Percentiles rank a stretch among this genome's conserved stretches.
These are phyloP conservation scores for Globisporangium irregulare DNA, from an alignment of 352 stramenopile genomes.

Conservation along the genomic window DNA sequence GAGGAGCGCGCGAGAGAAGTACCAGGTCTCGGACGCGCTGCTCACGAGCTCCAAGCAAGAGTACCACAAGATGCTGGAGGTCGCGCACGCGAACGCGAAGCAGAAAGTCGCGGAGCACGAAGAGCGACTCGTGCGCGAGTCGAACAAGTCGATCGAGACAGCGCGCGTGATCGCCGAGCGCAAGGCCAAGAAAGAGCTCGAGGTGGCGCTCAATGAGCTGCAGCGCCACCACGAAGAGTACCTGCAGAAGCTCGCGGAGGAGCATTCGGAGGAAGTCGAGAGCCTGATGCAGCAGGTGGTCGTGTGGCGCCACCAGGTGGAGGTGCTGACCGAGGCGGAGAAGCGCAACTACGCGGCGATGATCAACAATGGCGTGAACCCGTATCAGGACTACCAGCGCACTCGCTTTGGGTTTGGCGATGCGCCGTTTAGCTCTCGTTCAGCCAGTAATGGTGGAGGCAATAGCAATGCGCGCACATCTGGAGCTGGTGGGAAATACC, in stretches of 20 bases:
- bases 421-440: conserved; percentile 13
- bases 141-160: conserved; percentile 73
- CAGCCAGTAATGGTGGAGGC: conserved; percentile 8
- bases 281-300: conserved; percentile 77
- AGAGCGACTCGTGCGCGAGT: conserved; percentile 66
- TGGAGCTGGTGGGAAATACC: background rate
- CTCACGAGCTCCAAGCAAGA: conserved; percentile 35
- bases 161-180: conserved; percentile 55
- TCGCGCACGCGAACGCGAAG: conserved; percentile 41
- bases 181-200: conserved; percentile 49
- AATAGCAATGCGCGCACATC: background rate
- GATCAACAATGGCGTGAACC: conserved; percentile 54
- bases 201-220: conserved; percentile 44
- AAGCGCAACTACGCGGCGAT: conserved; percentile 72
- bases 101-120: conserved; percentile 59
- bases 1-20: conserved; percentile 29
- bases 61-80: conserved; percentile 42
- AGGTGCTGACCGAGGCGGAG: conserved; percentile 80
- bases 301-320: conserved; percentile 81
- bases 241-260: conserved; percentile 73
- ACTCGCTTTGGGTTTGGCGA: conserved; percentile 44
- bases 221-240: conserved; percentile 72
- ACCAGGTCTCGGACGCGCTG: conserved; percentile 34
- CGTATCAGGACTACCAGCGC: conserved; percentile 53
- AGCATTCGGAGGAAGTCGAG: conserved; percentile 81